These are phyloP conservation scores for Rhizophagus sp. DNA, from an alignment of 192 early-diverging fungal genomes.

Conservation along the genomic window DNA sequence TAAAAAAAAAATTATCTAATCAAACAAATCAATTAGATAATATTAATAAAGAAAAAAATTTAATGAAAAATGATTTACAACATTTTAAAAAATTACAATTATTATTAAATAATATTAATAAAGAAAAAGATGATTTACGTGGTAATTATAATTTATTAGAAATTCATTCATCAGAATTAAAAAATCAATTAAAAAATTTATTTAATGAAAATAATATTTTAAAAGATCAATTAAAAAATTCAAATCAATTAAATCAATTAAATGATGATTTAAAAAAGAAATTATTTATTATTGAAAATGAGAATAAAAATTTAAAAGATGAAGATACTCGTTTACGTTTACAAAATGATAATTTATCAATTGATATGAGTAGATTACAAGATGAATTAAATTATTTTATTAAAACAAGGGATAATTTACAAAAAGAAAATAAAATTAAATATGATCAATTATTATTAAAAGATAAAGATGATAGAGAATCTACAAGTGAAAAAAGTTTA, in stretches of 20 bases:
- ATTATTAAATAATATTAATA: background rate
- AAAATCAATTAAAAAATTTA: background rate
- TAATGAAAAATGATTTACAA: constrained; percentile 2
- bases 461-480: background rate
- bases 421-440: background rate
- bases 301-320: constrained; percentile 13
- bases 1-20: background rate
- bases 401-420: background rate
- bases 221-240: background rate
- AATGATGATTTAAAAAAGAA: background rate
- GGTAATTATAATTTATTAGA: constrained; percentile 23
- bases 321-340: background rate
- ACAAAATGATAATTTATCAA: background rate
- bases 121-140: constrained; percentile 11
- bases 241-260: background rate
- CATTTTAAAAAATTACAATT: constrained; percentile 1
- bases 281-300: background rate
- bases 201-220: background rate
- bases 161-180: constrained; percentile 1
- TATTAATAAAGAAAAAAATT: background rate
- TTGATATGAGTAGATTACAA: background rate
- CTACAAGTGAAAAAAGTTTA: background rate
- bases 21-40: background rate
- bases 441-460: background rate
- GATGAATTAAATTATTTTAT: constrained; percentile 14